Evolutionary conservation across 2,329 filamentous ascomycete genomes (phyloP).

Genomic region (Hypoxylon sp.): DNA sequence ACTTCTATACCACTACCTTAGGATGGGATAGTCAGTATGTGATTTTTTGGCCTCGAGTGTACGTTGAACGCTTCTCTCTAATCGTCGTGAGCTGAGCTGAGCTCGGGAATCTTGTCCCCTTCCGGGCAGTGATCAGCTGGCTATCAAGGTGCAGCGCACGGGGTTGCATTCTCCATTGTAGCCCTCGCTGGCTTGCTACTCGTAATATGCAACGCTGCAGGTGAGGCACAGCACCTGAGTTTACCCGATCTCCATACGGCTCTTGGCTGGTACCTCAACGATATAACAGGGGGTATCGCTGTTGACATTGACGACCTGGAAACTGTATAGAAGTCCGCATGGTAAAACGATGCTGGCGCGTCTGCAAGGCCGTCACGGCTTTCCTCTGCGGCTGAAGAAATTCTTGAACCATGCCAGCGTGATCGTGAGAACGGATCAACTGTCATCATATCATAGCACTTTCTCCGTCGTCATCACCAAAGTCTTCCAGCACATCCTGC

Average conservation of each 20-base stretch:
- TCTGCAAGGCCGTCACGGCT: too few species aligned
- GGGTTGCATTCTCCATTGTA: neutral
- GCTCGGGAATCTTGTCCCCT: neutral
- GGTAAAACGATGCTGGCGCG: too few species aligned
- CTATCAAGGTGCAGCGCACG: neutral
- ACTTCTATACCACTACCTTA: neutral
- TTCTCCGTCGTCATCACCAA: slow-evolving; percentile 49
- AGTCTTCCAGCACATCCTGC: slow-evolving; percentile 58
- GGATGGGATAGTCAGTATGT: neutral
- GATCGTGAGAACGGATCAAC: too few species aligned
- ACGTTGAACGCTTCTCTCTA: too few species aligned
- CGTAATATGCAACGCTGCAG: neutral
- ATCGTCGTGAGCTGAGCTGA: neutral
- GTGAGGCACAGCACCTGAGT: neutral
- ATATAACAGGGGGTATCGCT: too few species aligned
- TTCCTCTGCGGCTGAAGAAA: too few species aligned
- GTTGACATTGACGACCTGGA: too few species aligned
- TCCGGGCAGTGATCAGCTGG: neutral
- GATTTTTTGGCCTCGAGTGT: too few species aligned
- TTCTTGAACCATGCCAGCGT: too few species aligned
- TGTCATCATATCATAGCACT: slow-evolving; percentile 11
- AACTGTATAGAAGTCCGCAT: too few species aligned
- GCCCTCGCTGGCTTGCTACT: too few species aligned
- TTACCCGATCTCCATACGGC: neutral
- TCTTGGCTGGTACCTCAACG: neutral